Base-by-base conservation (phyloP, 129 eudicot genomes). In the Saposhnikovia divaricata region DNA sequence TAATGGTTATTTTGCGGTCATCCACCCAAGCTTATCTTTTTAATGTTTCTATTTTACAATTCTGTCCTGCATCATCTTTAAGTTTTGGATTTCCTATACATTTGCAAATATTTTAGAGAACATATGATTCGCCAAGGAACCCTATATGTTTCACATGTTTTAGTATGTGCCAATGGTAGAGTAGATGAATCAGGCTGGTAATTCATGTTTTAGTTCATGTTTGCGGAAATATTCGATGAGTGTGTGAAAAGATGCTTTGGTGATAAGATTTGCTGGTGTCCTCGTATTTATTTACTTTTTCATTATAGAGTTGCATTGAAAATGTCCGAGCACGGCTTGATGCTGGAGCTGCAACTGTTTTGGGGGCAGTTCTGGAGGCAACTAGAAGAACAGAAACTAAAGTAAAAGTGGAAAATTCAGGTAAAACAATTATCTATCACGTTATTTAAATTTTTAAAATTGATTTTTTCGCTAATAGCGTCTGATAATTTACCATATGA, bases 351-450 rank as follows among this genome's bases (percentile, higher is more conserved):
- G 96, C 89, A 65, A 80, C 91, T 31, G 88, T 95, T 76, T 71
- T 95, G 78, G 77, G 84, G 83, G 93, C 97, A 84, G 80, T 90
- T 72, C 81, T 92, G 80, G 91, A 88, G 50, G 88, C 90, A 66
- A 87, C 77, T 84, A 84, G 86, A 87, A 76, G 76, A 69, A 84
- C 85, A 21, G 96, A 90, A 81, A 81, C 89, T 83, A 86, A 76
- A 87, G 85, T 87, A 72, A 92, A 87, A 81, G 81, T 80, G 81
- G 97, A 87, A 74, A 86, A 48, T 28, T 80, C 93, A 87, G 93
- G 98, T 95, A 71, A 55, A 11, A 14, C 78, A 27, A 61, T n/a
- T 2, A 46, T 74, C 25, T 25, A 34, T 19, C 16, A 27, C 15
- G 46, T 2, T 28, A 23, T 37, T 43, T 42, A 2, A 39, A 73